phyloP scores from a whole-genome alignment of 257 asterid genomes.

The Verbascum thapsus region DNA sequence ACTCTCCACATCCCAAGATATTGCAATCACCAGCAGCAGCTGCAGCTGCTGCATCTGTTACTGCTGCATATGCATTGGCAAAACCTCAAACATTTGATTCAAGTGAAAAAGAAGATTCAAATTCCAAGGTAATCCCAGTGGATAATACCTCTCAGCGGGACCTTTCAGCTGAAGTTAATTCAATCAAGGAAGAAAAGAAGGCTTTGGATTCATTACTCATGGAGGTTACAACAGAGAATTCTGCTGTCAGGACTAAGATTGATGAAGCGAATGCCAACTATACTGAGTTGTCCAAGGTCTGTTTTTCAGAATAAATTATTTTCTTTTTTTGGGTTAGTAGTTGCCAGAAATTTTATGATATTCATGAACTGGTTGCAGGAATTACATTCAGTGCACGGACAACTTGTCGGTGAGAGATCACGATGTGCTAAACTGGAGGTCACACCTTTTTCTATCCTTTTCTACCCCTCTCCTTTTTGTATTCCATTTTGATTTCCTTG shows the following conservation, averaged over 20 bases:
- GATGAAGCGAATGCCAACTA: slow-evolving; percentile 61
- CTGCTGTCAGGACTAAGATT: slow-evolving; percentile 60
- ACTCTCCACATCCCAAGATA: slow-evolving; percentile 67
- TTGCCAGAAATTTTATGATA: slow-evolving; percentile 22
- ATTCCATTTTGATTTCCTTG: slow-evolving; percentile 14
- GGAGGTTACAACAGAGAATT: slow-evolving; percentile 53
- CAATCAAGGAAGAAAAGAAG: slow-evolving; percentile 59
- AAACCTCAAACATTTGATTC: slow-evolving; percentile 55
- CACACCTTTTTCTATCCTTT: slow-evolving; percentile 8
- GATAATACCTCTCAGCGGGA: slow-evolving; percentile 58
- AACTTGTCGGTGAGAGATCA: slow-evolving; percentile 82
- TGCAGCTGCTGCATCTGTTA: slow-evolving; percentile 97
- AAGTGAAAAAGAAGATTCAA: slow-evolving; percentile 61
- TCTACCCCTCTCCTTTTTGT: background rate
- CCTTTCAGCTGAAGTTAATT: slow-evolving; percentile 50
- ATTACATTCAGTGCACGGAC: slow-evolving; percentile 82
- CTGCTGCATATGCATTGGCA: slow-evolving; percentile 93
- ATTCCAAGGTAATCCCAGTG: slow-evolving; percentile 51
- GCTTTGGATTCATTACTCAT: slow-evolving; percentile 56
- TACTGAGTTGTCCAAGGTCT: slow-evolving; percentile 75
- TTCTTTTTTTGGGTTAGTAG: background rate
- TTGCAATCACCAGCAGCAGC: slow-evolving; percentile 94
- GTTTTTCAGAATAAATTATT: slow-evolving; percentile 1
- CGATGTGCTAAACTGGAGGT: slow-evolving; percentile 98
- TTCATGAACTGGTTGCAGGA: slow-evolving; percentile 57